phyloP scores from a whole-genome alignment of 139 green algal species.

The Closterium sp. region DNA sequence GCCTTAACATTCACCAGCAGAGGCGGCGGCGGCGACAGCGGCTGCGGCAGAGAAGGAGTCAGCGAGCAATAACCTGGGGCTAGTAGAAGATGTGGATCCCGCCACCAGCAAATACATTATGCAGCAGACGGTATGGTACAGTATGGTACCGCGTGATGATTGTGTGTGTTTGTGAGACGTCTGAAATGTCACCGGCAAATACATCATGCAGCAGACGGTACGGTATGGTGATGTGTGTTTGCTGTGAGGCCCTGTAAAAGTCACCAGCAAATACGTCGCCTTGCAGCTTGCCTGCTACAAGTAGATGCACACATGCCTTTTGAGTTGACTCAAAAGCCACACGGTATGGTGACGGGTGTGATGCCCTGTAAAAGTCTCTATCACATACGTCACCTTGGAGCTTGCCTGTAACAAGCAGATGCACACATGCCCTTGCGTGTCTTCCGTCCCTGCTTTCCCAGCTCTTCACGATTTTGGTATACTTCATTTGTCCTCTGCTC shows the following conservation, averaged over 20 bases:
- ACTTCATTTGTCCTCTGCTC: background rate
- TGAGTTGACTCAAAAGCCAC: no score
- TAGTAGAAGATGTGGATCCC: conserved; percentile 33
- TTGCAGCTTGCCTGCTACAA: no score
- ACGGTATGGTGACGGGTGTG: no score
- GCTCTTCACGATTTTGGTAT: background rate
- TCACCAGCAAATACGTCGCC: no score
- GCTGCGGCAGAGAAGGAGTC: conserved; percentile 15
- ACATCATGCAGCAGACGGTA: conserved; percentile 51
- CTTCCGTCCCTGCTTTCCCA: background rate
- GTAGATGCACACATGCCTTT: no score
- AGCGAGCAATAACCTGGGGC: conserved; percentile 32
- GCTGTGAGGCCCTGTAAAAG: no score
- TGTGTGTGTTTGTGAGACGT: background rate
- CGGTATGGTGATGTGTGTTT: no score
- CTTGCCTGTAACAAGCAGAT: background rate
- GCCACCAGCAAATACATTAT: conserved; percentile 44
- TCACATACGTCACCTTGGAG: no score
- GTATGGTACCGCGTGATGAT: no score
- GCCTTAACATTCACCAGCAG: no score
- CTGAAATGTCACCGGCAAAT: conserved; percentile 28
- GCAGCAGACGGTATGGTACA: conserved; percentile 27
- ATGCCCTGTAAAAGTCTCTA: no score
- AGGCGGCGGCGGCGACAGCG: background rate
- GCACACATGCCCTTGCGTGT: background rate